Evolutionary conservation across 495 filamentous ascomycete species (phyloP), one percentile per base, ranked within the genome.

Genomic region (Hypoxylon lenormandii): DNA sequence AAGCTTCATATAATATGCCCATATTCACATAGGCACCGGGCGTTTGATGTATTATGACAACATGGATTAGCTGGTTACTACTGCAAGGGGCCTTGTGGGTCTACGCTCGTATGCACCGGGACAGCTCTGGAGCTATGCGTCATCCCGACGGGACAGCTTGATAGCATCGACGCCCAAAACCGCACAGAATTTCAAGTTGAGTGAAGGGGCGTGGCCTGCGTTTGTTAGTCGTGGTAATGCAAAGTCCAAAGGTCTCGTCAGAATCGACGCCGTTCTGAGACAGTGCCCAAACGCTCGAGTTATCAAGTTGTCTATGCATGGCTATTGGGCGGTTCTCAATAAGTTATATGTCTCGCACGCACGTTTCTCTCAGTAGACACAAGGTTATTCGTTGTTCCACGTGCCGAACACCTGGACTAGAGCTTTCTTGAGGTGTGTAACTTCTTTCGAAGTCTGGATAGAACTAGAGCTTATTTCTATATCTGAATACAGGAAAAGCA

Each of bases 91-190:
- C 16, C 28, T 18, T 48, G 62, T 58, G 63, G 63, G 40, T 63
- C 64, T 64, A 64, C 26, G 38, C 46, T 49, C 42, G 64, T 68
- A 64, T 64, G 60, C 48, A 47, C 10, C 43, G 21, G 42, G 53
- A 57, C 37, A 30, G 49, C 64, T 37, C 55, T 63, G 51, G 54
- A 56, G 38, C 19, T 36, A 68, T 72, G 69, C 69, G 45, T 45
- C 48, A 52, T 68, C 60, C 69, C 69, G 69, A 61, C 64, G 64
- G 69, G 33, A 55, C 36, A 57, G 49, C 48, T 64, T 56, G 37
- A 57, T 63, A 16, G 47, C 40, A 37, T 60, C 46, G n/a, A 12
- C n/a, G 26, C 57, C 37, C 57, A 30, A 19, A 46, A 56, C 16
- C 11, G 19, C n/a, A 43, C 22, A 5, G 42, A 7, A 72, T 63